phyloP scores from a whole-genome alignment of 192 early-diverging fungal genomes.

The Geranomyces michiganensis region DNA sequence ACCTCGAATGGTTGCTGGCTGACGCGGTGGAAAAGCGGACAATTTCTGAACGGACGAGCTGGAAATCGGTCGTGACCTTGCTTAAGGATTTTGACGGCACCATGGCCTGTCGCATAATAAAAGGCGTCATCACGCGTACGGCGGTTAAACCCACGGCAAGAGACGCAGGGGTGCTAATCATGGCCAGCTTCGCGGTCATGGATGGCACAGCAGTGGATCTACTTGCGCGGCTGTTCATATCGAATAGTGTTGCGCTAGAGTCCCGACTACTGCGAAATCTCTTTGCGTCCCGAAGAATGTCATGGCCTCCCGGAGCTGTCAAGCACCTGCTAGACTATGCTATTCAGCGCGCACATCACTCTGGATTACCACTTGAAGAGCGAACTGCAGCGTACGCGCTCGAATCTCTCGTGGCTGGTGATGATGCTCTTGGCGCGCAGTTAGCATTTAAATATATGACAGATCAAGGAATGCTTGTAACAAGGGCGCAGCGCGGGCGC shows the following conservation, averaged over 20 bases:
- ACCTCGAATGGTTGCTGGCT: background rate
- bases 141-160: background rate
- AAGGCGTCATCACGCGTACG: background rate
- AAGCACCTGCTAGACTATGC: constrained; percentile 1
- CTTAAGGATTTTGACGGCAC: constrained; percentile 2
- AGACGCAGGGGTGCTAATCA: background rate
- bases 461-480: background rate
- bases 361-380: background rate
- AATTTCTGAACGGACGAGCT: background rate
- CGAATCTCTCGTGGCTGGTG: background rate
- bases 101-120: background rate
- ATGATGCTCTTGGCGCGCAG: background rate
- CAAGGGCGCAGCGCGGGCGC: constrained; percentile 8
- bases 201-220: background rate
- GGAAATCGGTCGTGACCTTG: constrained; percentile 1
- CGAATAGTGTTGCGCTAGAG: background rate
- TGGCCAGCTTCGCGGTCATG: background rate
- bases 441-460: constrained; percentile 8
- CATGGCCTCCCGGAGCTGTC: constrained; percentile 7
- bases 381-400: constrained; percentile 9
- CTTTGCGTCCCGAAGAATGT: constrained; percentile 17
- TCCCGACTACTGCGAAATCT: background rate
- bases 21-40: background rate
- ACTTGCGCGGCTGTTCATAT: background rate
- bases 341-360: background rate